These are phyloP conservation scores for Exidia glandulosa DNA, from an alignment of 768 basidiomycete species.

Conservation along the genomic window DNA sequence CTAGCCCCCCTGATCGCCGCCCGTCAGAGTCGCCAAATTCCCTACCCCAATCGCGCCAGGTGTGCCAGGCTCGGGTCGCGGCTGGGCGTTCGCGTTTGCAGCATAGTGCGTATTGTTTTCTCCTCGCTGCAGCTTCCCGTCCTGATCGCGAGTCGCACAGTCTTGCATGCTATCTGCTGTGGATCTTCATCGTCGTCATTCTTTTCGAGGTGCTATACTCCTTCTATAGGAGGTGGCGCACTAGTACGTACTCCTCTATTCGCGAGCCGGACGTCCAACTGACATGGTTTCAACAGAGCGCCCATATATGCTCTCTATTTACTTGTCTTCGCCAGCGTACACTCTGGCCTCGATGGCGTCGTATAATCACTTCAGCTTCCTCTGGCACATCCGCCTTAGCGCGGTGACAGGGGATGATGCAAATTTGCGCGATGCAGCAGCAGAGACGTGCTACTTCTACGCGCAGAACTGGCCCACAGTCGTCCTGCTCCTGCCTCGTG, in stretches of 20 bases:
- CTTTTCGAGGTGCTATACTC: slow-evolving; percentile 36
- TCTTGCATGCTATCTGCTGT: slow-evolving; percentile 67
- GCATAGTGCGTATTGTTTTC: slow-evolving; percentile 36
- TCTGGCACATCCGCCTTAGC: slow-evolving; percentile 64
- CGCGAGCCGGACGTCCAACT: not conserved
- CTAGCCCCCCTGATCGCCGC: slow-evolving; percentile 1
- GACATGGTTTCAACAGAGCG: slow-evolving; percentile 41
- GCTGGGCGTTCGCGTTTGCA: slow-evolving; percentile 74
- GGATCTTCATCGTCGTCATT: slow-evolving; percentile 61
- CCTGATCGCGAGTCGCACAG: not conserved
- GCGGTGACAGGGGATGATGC: slow-evolving; percentile 47
- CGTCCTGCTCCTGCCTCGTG: slow-evolving; percentile 71
- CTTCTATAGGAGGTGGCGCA: slow-evolving; percentile 21
- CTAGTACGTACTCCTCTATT: slow-evolving; percentile 15
- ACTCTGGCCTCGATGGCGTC: slow-evolving; percentile 67
- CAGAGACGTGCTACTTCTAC: slow-evolving; percentile 78
- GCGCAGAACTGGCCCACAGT: slow-evolving; percentile 81
- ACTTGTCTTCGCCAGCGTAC: slow-evolving; percentile 70
- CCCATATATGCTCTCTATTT: slow-evolving; percentile 72
- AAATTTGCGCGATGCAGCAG: slow-evolving; percentile 41
- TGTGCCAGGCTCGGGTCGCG: slow-evolving; percentile 58
- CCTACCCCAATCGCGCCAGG: slow-evolving; percentile 61
- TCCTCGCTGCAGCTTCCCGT: not conserved
- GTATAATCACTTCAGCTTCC: slow-evolving; percentile 75
- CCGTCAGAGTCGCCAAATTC: slow-evolving; percentile 56